These are phyloP conservation scores for Boletus rufocinnamomeus DNA, from an alignment of 768 basidiomycete species.

Conservation along the genomic window DNA sequence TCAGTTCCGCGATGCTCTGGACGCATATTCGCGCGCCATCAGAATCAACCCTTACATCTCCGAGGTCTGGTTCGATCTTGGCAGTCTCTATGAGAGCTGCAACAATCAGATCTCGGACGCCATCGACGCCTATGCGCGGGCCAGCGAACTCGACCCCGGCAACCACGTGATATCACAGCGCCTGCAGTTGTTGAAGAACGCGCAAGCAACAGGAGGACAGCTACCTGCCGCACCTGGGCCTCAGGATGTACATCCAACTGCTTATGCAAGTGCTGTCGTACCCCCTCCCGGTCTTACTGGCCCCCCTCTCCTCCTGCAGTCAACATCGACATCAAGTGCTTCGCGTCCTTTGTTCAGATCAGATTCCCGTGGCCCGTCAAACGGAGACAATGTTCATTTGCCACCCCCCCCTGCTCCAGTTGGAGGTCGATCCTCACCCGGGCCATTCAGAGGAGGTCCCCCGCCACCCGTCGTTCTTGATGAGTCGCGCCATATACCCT, in stretches of 20 bases:
- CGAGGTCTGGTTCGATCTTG: slow-evolving; percentile 84
- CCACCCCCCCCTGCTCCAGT: slow-evolving; percentile 60
- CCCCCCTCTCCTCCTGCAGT: slow-evolving; percentile 64
- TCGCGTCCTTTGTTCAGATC: slow-evolving; percentile 57
- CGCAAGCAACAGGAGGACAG: slow-evolving; percentile 71
- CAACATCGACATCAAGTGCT: slow-evolving; percentile 30
- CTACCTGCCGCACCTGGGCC: slow-evolving; percentile 89
- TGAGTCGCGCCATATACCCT: slow-evolving; percentile 65
- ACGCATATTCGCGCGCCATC: slow-evolving; percentile 98
- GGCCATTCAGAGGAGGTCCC: slow-evolving; percentile 80
- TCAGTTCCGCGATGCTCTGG: slow-evolving; percentile 97
- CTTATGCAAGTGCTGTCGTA: slow-evolving; percentile 79
- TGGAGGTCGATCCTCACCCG: slow-evolving; percentile 55
- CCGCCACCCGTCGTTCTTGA: slow-evolving; percentile 82
- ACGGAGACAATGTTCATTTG: slow-evolving; percentile 43
- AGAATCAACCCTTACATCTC: slow-evolving; percentile 98
- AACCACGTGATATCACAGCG: slow-evolving; percentile 84
- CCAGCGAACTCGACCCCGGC: slow-evolving; percentile 87
- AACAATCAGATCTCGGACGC: slow-evolving; percentile 99
- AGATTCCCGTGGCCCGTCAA: slow-evolving; percentile 62
- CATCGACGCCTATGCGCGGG: slow-evolving; percentile 96
- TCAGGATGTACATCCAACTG: slow-evolving; percentile 94
- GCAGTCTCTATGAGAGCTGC: slow-evolving; percentile 95
- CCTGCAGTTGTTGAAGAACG: slow-evolving; percentile 74
- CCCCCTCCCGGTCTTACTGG: slow-evolving; percentile 70